phyloP scores from a whole-genome alignment of 1,284 basidiomycete species.

The Anthracocystis panici-leucophaei region DNA sequence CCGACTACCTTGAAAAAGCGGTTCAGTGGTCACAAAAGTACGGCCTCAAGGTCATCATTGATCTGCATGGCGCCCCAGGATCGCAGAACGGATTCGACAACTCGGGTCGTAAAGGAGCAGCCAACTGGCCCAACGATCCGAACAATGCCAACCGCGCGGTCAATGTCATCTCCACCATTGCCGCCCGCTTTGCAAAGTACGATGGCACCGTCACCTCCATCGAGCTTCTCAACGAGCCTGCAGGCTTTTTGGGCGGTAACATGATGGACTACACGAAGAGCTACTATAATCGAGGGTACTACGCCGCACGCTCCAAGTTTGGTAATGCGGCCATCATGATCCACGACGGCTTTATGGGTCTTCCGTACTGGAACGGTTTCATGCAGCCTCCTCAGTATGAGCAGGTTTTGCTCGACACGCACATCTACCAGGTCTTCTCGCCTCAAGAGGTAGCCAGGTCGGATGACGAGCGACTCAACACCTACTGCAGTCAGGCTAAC shows the following conservation, averaged over 20 bases:
- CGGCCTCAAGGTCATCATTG: constrained; percentile 83
- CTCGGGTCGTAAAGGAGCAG: constrained; percentile 79
- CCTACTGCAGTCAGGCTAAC: constrained; percentile 52
- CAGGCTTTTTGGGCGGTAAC: constrained; percentile 40
- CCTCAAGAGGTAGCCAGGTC: constrained; percentile 40
- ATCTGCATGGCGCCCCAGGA: constrained; percentile 74
- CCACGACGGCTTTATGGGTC: constrained; percentile 86
- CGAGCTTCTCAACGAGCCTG: constrained; percentile 67
- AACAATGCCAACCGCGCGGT: constrained; percentile 80
- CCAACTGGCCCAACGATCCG: constrained; percentile 79
- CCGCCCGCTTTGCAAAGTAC: constrained; percentile 58
- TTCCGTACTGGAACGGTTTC: constrained; percentile 80
- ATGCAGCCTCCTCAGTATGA: constrained; percentile 74
- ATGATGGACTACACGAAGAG: constrained; percentile 41
- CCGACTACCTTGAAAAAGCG: constrained; percentile 73
- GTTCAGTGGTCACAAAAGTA: constrained; percentile 83
- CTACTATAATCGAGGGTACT: constrained; percentile 55
- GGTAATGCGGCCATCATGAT: constrained; percentile 73
- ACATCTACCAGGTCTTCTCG: constrained; percentile 67
- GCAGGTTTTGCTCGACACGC: constrained; percentile 81
- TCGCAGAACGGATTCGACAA: constrained; percentile 70
- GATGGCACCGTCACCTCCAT: constrained; percentile 62
- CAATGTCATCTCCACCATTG: constrained; percentile 75
- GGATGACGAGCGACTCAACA: constrained; percentile 53
- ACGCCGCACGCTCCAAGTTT: constrained; percentile 44